Conservation (phyloP, 1,139 yeast species). For the Magnusiomyces fungicola region DNA sequence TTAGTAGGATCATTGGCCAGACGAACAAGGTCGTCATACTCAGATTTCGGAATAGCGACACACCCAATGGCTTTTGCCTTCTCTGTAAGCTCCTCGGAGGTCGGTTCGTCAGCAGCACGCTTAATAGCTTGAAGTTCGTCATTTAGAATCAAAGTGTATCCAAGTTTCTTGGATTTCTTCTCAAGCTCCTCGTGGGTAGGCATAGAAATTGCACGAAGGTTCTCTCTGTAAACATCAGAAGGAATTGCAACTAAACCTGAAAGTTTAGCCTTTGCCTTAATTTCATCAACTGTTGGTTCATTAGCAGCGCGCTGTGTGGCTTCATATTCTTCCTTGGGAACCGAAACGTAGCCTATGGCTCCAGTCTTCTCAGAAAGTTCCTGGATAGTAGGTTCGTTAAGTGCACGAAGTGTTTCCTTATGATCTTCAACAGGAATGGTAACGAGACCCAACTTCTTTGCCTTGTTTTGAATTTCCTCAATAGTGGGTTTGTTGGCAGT, state of each 20-base stretch:
- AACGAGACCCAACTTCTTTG: constrained; percentile 33
- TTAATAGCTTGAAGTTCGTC: constrained; percentile 18
- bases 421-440: constrained; percentile 35
- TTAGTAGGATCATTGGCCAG: constrained; percentile 34
- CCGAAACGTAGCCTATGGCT: constrained; percentile 15
- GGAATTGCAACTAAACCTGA: constrained; percentile 20
- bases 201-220: constrained; percentile 15
- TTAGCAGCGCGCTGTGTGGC: constrained; percentile 12
- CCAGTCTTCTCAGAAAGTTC: constrained; percentile 16
- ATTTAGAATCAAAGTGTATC: constrained; percentile 8
- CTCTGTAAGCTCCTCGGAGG: constrained; percentile 13
- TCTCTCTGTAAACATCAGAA: constrained; percentile 3
- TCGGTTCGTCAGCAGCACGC: constrained; percentile 19
- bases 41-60: constrained; percentile 23
- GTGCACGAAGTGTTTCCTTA: constrained; percentile 2
- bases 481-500: constrained; percentile 17
- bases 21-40: constrained; percentile 26
- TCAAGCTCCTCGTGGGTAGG: constrained; percentile 26
- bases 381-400: constrained; percentile 7
- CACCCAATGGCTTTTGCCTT: constrained; percentile 25
- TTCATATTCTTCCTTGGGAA: constrained; percentile 8
- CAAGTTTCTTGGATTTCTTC: constrained; percentile 23
- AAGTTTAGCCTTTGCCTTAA: constrained; percentile 20
- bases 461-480: constrained; percentile 10
- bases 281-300: constrained; percentile 17